Conservation (phyloP, 1,139 yeast genomes). For the Geotrichum histeridarum region DNA sequence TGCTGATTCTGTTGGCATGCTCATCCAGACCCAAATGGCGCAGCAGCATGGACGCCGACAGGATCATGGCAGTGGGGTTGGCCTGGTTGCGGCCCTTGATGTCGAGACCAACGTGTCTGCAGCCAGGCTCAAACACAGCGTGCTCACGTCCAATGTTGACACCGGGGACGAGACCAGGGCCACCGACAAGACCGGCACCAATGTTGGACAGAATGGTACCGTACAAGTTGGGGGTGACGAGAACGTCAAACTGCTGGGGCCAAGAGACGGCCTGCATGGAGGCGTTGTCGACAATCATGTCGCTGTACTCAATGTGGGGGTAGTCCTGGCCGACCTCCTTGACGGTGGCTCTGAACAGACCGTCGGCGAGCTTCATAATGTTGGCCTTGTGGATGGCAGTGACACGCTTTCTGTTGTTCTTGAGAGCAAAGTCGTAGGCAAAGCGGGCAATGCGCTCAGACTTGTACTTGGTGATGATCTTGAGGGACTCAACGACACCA, state of each 20-base stretch:
- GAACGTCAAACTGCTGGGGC: slow-evolving; percentile 96
- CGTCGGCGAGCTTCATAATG: slow-evolving; percentile 98
- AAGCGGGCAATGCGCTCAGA: slow-evolving; percentile 96
- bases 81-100: slow-evolving; percentile 92
- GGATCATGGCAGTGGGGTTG: slow-evolving; percentile 96
- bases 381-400: slow-evolving; percentile 99
- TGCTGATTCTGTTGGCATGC: slow-evolving; percentile 77
- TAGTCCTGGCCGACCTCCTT: slow-evolving; percentile 86
- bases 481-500: slow-evolving; percentile 95
- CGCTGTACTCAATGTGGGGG: slow-evolving; percentile 77
- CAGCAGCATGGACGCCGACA: slow-evolving; percentile 84
- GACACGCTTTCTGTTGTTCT: slow-evolving; percentile 85
- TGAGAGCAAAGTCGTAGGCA: slow-evolving; percentile 91
- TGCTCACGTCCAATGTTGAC: slow-evolving; percentile 96
- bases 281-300: slow-evolving; percentile 97
- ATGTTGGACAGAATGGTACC: slow-evolving; percentile 96
- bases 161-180: slow-evolving; percentile 98
- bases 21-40: slow-evolving; percentile 88
- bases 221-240: slow-evolving; percentile 96
- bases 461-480: slow-evolving; percentile 90
- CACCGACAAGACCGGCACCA: slow-evolving; percentile 98
- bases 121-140: slow-evolving; percentile 98
- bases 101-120: slow-evolving; percentile 98
- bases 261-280: slow-evolving; percentile 98
- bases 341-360: slow-evolving; percentile 92